A percentile compares a stretch with the other conserved stretches of the same genome.
These are phyloP conservation scores for Neurospora intermedia DNA, from an alignment of 495 filamentous ascomycete species.

Conservation along the genomic window DNA sequence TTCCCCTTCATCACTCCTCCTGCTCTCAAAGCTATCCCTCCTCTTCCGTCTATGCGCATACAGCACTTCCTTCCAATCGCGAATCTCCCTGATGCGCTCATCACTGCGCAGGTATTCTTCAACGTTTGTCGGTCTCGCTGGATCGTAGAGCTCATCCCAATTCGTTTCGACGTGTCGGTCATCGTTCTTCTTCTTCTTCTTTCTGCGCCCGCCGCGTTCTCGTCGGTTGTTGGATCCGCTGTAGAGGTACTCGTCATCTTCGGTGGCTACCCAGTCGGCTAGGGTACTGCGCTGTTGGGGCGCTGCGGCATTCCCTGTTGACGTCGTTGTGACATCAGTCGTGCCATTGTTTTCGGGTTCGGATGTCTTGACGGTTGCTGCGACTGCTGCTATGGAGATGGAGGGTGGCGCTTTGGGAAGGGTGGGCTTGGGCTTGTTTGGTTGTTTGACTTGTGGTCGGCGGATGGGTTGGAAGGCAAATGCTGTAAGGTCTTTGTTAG, in stretches of 20 bases:
- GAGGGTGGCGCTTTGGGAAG: slow-evolving; percentile 27
- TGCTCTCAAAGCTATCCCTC: slow-evolving; percentile 25
- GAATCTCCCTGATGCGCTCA: slow-evolving; percentile 66
- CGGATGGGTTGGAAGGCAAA: slow-evolving; percentile 76
- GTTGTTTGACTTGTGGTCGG: slow-evolving; percentile 55
- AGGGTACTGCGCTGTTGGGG: slow-evolving; percentile 59
- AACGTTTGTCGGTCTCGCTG: slow-evolving; percentile 71
- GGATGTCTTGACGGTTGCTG: slow-evolving; percentile 1
- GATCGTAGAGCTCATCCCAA: slow-evolving; percentile 93
- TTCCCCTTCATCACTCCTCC: slow-evolving; percentile 40
- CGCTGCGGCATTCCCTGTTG: slow-evolving; percentile 11
- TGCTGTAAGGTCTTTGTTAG: slow-evolving; percentile 40
- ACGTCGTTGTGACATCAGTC: background rate
- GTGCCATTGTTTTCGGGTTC: background rate
- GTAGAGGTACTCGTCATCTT: slow-evolving; percentile 51
- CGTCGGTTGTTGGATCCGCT: slow-evolving; percentile 16
- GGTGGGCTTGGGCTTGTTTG: slow-evolving; percentile 63
- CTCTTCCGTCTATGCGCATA: slow-evolving; percentile 60
- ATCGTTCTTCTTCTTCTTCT: slow-evolving; percentile 72
- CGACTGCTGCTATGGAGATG: slow-evolving; percentile 6
- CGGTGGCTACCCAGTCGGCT: slow-evolving; percentile 71
- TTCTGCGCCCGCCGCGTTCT: slow-evolving; percentile 58
- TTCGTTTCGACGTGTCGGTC: slow-evolving; percentile 52
- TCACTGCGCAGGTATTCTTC: slow-evolving; percentile 81
- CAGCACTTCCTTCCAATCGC: slow-evolving; percentile 79